phyloP scores from a whole-genome alignment of 768 basidiomycete species.

The Tricholomella constricta region DNA sequence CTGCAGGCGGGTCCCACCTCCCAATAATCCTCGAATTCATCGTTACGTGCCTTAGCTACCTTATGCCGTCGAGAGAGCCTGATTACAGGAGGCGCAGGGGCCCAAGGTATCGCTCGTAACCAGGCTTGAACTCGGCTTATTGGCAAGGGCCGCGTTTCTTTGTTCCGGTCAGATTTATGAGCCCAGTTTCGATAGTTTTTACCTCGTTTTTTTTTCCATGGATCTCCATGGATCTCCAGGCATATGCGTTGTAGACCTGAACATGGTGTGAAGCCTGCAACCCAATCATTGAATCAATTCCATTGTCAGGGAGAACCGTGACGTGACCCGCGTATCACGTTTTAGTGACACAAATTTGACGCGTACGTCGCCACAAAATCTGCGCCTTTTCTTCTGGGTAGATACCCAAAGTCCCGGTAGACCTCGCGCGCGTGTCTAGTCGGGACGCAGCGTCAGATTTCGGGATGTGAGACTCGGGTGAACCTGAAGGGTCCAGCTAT shows the following conservation, averaged over 20 bases:
- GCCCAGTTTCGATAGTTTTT: no score
- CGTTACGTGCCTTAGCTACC: background rate
- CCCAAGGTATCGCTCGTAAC: background rate
- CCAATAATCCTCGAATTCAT: background rate
- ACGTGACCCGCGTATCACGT: no score
- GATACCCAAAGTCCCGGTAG: conserved; percentile 10
- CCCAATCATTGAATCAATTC: no score
- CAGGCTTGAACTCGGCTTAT: no score
- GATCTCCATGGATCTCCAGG: no score
- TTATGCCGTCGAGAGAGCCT: background rate
- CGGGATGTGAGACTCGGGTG: conserved; percentile 11
- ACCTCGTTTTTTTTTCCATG: no score
- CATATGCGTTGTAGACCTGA: no score
- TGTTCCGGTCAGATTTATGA: no score
- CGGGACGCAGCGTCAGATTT: conserved; percentile 7
- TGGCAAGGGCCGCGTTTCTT: no score
- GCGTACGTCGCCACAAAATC: conserved; percentile 7
- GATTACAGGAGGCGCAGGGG: background rate
- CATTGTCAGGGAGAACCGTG: no score
- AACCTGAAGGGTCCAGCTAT: conserved; percentile 11
- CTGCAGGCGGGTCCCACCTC: background rate
- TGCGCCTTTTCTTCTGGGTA: conserved; percentile 2
- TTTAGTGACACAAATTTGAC: background rate
- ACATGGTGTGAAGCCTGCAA: no score
- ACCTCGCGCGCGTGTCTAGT: conserved; percentile 12